Conservation (phyloP, 2,329 filamentous ascomycete genomes). For the Plectosphaerella plurivora region DNA sequence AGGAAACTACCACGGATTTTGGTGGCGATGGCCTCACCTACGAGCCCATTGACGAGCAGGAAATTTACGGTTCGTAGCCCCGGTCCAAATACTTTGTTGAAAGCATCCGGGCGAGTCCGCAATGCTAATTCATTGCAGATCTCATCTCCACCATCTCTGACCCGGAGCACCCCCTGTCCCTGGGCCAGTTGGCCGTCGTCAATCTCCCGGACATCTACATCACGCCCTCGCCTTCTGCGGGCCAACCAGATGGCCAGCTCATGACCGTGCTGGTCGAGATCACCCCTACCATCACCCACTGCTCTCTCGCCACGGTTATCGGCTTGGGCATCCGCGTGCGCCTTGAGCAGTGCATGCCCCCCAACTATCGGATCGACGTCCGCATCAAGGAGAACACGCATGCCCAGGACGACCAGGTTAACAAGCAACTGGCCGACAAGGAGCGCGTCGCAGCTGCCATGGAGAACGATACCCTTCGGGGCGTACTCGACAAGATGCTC, state of each 20-base stretch:
- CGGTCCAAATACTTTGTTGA: not conserved
- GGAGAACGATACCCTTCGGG: constrained; percentile 87
- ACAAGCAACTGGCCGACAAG: constrained; percentile 95
- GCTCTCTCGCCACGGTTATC: constrained; percentile 93
- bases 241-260: constrained; percentile 44
- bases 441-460: constrained; percentile 91
- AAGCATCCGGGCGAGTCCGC: not conserved
- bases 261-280: constrained; percentile 80
- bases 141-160: constrained; percentile 93
- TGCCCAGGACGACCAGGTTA: constrained; percentile 89
- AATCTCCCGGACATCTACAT: constrained; percentile 93
- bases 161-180: constrained; percentile 90
- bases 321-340: constrained; percentile 88
- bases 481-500: constrained; percentile 89
- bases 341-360: constrained; percentile 84
- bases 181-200: constrained; percentile 90
- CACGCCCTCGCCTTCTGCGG: constrained; percentile 56
- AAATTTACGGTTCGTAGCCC: constrained; percentile 75
- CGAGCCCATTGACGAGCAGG: constrained; percentile 93
- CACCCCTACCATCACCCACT: constrained; percentile 95
- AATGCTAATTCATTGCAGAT: constrained; percentile 52
- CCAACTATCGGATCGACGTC: constrained; percentile 88
- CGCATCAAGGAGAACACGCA: constrained; percentile 96
- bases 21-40: constrained; percentile 42
- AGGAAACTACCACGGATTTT: constrained; percentile 29